Evolutionary conservation across 352 stramenopile genomes (phyloP), one percentile per base, ranked within the genome.

Genomic region (Phytophthora kernoviae): DNA sequence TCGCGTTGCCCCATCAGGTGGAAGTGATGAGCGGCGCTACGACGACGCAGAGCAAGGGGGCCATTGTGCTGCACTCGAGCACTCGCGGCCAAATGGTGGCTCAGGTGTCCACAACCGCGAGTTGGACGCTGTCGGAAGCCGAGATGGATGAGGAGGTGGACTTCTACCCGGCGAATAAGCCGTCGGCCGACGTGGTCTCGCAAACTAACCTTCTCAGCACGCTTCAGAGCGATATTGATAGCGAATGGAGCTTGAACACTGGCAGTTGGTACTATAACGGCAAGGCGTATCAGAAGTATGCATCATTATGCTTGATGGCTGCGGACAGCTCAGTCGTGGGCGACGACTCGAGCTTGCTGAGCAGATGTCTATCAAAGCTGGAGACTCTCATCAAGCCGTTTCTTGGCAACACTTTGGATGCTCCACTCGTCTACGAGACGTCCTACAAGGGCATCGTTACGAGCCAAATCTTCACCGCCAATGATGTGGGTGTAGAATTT

Each of bases 241-340:
- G 39, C 14, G 50, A 71, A 0, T 85, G 75, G 75, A 61, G n/a
- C 8, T 59, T 82, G 10, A 39, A 56, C 20, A 47, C 64, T 11
- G 72, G 65, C 15, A 80, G 72, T 44, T 81, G 76, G 58, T 85
- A 85, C 62, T 85, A 74, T 43, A 81, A 62, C 33, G 75, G 75
- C 55, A 85, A 85, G 48, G 58, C 61, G 4, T 70, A 65, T 41
- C 75, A 85, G 68, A 85, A 85, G 70, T 85, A 82, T 49, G 75
- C 75, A 27, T 80, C 75, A 18, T 48, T 84, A 33, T 84, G 74
- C 39, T 48, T 84, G 21, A 77, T 84, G 60, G 74, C 70, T 1
- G 65, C 62, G n/a, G 74, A 84, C 26, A 17, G 17, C 1, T 49
- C 60, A 1, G 46, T 84, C 20, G 48, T 77, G 10, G 67, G 70